These are phyloP conservation scores for Leishmania mexicana DNA, from an alignment of 208 protist genomes.

Conservation along the genomic window DNA sequence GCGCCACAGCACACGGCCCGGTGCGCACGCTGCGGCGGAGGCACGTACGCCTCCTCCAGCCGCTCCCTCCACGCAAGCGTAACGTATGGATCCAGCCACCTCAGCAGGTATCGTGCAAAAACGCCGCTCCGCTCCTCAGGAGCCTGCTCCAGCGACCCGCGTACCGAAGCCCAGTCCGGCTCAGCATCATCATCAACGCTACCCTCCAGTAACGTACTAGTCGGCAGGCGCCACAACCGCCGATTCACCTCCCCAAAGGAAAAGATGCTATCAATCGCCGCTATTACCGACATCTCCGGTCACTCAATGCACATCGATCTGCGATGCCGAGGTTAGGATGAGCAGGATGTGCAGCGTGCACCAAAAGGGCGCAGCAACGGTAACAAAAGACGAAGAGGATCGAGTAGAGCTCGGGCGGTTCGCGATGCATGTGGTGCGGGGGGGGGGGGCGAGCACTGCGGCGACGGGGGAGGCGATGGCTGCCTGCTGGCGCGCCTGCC, in stretches of 20 bases:
- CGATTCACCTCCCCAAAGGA: slow-evolving; percentile 25
- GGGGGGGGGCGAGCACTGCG: background rate
- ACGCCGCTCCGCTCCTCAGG: slow-evolving; percentile 29
- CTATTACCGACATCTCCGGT: background rate
- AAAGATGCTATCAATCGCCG: slow-evolving; percentile 8
- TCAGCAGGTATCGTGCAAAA: slow-evolving; percentile 33
- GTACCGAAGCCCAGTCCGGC: slow-evolving; percentile 5
- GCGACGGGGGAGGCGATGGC: background rate
- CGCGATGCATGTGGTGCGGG: background rate
- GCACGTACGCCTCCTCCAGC: slow-evolving; percentile 29
- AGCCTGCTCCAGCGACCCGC: slow-evolving; percentile 8
- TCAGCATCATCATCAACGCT: background rate
- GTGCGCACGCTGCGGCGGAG: slow-evolving; percentile 25
- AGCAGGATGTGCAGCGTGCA: background rate
- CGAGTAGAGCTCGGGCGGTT: background rate
- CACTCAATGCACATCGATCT: background rate
- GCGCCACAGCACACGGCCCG: slow-evolving; percentile 39
- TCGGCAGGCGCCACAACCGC: slow-evolving; percentile 17
- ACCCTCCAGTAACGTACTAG: background rate
- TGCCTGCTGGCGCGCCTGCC: background rate
- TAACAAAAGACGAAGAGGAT: background rate
- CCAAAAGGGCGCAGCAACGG: background rate
- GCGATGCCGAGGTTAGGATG: background rate
- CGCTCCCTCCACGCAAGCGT: slow-evolving; percentile 34
- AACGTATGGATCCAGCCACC: slow-evolving; percentile 43